A percentile compares a stretch with the other conserved stretches of the same genome.
phyloP scores from a whole-genome alignment of 148 eudicot species.

The Amaranthus hypochondriacus region DNA sequence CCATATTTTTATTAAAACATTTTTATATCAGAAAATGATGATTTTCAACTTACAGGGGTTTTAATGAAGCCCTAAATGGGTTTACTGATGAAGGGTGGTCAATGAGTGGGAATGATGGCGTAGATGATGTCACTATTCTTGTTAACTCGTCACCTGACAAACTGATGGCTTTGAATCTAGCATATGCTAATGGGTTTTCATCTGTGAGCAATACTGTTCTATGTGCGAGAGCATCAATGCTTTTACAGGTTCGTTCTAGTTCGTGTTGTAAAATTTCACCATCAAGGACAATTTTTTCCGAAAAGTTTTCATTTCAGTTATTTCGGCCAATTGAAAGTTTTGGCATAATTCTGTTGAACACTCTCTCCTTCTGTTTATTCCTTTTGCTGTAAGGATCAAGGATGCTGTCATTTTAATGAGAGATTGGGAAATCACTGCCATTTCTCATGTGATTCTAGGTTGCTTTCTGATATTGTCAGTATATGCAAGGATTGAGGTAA shows the following conservation, averaged over 20 bases:
- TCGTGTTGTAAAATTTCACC: background rate
- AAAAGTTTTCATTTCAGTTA: too few species aligned
- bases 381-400: background rate
- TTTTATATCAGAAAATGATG: conserved; percentile 39
- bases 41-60: conserved; percentile 53
- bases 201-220: conserved; percentile 51
- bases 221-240: conserved; percentile 73
- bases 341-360: too few species aligned
- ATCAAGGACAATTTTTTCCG: background rate
- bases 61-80: conserved; percentile 81
- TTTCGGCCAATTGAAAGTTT: too few species aligned
- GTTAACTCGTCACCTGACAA: conserved; percentile 74
- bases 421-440: too few species aligned
- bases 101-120: conserved; percentile 62
- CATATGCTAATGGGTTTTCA: conserved; percentile 62
- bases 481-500: too few species aligned
- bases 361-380: background rate
- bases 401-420: too few species aligned
- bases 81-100: conserved; percentile 82
- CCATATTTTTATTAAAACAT: background rate
- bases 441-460: too few species aligned
- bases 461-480: too few species aligned
- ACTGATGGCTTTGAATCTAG: conserved; percentile 58
- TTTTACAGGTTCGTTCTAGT: conserved; percentile 40
- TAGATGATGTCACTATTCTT: conserved; percentile 67